phyloP scores from a whole-genome alignment of 805 yeast genomes.

The Candida mattraensis region DNA sequence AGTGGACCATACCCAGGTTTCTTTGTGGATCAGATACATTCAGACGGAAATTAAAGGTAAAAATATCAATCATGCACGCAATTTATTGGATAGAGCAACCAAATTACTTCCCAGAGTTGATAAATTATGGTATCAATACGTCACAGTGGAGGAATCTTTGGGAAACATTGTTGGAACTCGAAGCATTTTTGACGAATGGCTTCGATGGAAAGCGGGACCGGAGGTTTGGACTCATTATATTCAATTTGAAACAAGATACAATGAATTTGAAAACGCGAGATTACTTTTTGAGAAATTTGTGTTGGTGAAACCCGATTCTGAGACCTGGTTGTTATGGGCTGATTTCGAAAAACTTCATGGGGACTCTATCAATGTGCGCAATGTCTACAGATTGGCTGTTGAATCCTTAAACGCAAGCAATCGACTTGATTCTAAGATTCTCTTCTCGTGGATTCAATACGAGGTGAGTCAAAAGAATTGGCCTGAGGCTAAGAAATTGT shows the following conservation, averaged over 20 bases:
- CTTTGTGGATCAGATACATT: conserved; percentile 83
- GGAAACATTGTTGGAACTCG: conserved; percentile 64
- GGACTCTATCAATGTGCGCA: conserved; percentile 46
- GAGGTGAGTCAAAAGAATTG: conserved; percentile 60
- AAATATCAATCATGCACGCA: conserved; percentile 86
- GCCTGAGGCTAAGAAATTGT: conserved; percentile 64
- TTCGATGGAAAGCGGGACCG: conserved; percentile 65
- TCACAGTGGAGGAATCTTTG: conserved; percentile 77
- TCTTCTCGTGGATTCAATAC: conserved; percentile 65
- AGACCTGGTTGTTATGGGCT: conserved; percentile 76
- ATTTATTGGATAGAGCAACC: conserved; percentile 76
- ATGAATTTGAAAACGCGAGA: conserved; percentile 52
- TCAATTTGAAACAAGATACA: conserved; percentile 67
- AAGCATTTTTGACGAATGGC: conserved; percentile 74
- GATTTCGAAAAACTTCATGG: conserved; percentile 63
- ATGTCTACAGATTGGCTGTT: conserved; percentile 65
- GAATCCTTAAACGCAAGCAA: conserved; percentile 44
- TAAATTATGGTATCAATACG: conserved; percentile 84
- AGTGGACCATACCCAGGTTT: conserved; percentile 71
- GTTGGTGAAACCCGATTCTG: conserved; percentile 48
- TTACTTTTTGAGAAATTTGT: conserved; percentile 58
- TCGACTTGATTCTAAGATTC: conserved; percentile 40
- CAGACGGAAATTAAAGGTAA: conserved; percentile 71
- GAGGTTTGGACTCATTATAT: conserved; percentile 76
- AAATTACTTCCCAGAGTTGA: conserved; percentile 73